Conservation (phyloP, 495 filamentous ascomycete genomes). For the Oidiodendron maius region DNA sequence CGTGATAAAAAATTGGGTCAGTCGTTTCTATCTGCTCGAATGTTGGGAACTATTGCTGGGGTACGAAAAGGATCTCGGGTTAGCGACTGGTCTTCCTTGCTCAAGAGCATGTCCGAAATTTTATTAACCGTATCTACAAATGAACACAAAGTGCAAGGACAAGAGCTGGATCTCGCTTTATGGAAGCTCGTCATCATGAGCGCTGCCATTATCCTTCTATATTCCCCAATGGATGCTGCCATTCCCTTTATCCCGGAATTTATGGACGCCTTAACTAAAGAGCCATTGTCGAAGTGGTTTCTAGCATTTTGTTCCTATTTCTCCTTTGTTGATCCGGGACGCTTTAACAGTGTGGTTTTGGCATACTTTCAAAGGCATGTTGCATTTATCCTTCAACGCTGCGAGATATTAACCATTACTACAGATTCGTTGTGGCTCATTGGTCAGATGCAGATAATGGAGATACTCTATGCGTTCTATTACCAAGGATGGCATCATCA, state of each 20-base stretch:
- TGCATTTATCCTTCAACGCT: background rate
- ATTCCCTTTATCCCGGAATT: slow-evolving; percentile 60
- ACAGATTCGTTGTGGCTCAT: slow-evolving; percentile 62
- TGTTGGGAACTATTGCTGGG: slow-evolving; percentile 62
- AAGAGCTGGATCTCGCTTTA: slow-evolving; percentile 36
- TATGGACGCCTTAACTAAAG: slow-evolving; percentile 56
- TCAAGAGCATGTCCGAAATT: slow-evolving; percentile 49
- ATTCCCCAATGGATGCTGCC: slow-evolving; percentile 73
- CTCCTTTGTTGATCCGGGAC: slow-evolving; percentile 62
- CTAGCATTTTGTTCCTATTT: slow-evolving; percentile 78
- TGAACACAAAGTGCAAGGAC: slow-evolving; percentile 27
- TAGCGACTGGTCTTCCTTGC: slow-evolving; percentile 60
- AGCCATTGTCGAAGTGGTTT: slow-evolving; percentile 61
- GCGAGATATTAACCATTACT: background rate
- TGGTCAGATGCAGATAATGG: slow-evolving; percentile 62
- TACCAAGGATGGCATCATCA: slow-evolving; percentile 60
- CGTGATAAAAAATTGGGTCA: slow-evolving; percentile 5
- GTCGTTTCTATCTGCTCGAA: slow-evolving; percentile 31
- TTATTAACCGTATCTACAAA: slow-evolving; percentile 37
- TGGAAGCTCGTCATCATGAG: slow-evolving; percentile 54
- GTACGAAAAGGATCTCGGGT: slow-evolving; percentile 76
- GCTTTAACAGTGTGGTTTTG: slow-evolving; percentile 70
- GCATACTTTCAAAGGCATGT: slow-evolving; percentile 73
- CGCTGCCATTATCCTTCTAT: slow-evolving; percentile 62
- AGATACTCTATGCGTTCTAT: slow-evolving; percentile 58